Conservation (phyloP, 768 basidiomycete genomes). For the Amanita brunnescens region DNA sequence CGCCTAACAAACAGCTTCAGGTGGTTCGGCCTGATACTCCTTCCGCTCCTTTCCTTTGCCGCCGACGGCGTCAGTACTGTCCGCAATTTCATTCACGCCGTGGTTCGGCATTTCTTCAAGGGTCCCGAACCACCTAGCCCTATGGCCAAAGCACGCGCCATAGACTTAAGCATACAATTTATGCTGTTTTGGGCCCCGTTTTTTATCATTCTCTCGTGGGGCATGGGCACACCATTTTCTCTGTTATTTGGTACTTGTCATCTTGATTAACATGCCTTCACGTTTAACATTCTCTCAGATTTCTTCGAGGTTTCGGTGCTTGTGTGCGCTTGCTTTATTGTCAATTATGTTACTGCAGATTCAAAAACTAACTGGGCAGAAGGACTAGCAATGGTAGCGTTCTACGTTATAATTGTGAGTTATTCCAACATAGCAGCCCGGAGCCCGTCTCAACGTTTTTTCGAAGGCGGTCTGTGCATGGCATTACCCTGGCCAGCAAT, state of each 20-base stretch:
- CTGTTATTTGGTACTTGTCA: constrained; percentile 54
- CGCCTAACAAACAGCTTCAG: constrained; percentile 21
- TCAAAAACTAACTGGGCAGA: constrained; percentile 76
- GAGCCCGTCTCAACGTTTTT: neutral
- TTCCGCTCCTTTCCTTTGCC: constrained; percentile 67
- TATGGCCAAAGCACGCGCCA: constrained; percentile 61
- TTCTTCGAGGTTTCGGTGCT: constrained; percentile 59
- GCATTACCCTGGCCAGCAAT: constrained; percentile 55
- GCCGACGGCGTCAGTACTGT: constrained; percentile 60
- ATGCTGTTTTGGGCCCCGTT: constrained; percentile 75
- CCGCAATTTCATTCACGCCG: constrained; percentile 43
- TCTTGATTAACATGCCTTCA: neutral
- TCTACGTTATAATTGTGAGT: constrained; percentile 58
- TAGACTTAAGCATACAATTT: constrained; percentile 75
- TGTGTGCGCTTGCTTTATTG: constrained; percentile 62
- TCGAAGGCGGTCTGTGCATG: constrained; percentile 52
- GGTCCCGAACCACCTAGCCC: constrained; percentile 37
- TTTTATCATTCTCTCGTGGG: constrained; percentile 62
- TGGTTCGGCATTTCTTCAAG: constrained; percentile 31
- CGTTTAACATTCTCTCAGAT: constrained; percentile 29
- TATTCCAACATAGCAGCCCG: neutral
- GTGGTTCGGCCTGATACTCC: constrained; percentile 67
- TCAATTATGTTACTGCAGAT: constrained; percentile 75
- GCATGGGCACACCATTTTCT: constrained; percentile 47
- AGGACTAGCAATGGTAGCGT: constrained; percentile 55